Evolutionary conservation across 805 yeast genomes (phyloP), one percentile per base, ranked within the genome.

Genomic region (Myxozyma melibiosi): DNA sequence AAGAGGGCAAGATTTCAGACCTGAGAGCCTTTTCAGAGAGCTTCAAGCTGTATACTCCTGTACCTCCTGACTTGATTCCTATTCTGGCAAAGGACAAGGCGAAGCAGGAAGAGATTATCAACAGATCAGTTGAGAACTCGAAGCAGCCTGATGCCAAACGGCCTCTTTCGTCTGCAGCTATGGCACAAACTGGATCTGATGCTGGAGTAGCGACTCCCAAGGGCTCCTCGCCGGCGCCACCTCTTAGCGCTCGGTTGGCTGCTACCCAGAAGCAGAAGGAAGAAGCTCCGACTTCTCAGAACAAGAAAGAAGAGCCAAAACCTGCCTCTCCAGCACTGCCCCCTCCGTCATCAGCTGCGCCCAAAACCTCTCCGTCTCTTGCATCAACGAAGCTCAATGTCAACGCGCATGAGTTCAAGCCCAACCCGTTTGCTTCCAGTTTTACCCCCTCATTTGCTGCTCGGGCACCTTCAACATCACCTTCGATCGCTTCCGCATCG

Each of bases 11-110:
- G 16, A 53, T 69, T n/a, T 64, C 67, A 39, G 77, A 74, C 9
- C 76, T 89, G 54, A 83, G 82, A 61, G 88, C 87, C 67, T 90
- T 91, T 68, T 82, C 95, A 38, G 89, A 88, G 47, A 86, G 82
- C 64, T 88, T 89, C 72, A 88, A 88, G 71, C 81, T 90, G 41
- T 55, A 63, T 25, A 67, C 73, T 13, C 74, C 76, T n/a, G 73
- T 73, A 5, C 92, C 95, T 6, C 71, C 77, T 18, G 90, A 86
- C 65, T 74, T 84, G 58, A 73, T 85, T 59, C 90, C 94, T 6
- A 84, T 86, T 18, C 73, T 86, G 31, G 74, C 91, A 8, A 84
- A 87, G 70, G 87, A 84, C 63, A 82, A 81, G 66, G 68, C 68
- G n/a, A 84, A 83, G 68, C 88, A 84, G 67, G 82, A 81, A 55